phyloP scores from a whole-genome alignment of 2,329 filamentous ascomycete species.

The Arachnopeziza araneosa region DNA sequence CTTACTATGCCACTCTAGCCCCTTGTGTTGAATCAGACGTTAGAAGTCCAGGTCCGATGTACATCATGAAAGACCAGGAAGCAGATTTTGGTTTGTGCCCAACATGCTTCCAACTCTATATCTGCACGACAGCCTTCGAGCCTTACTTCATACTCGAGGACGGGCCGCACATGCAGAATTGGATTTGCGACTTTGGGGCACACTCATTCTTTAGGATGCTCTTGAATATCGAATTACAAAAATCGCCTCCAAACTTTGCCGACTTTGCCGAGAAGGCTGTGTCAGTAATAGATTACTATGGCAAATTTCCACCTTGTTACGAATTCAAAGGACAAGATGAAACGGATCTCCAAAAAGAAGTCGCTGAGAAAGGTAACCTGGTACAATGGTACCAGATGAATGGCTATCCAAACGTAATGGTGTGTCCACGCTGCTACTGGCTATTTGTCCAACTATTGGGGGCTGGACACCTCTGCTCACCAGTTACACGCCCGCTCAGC shows the following conservation, averaged over 20 bases:
- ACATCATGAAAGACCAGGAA: not conserved
- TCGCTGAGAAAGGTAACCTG: not conserved
- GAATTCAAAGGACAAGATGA: constrained; percentile 4
- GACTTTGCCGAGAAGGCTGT: not conserved
- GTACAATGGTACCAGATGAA: constrained; percentile 11
- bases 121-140: not conserved
- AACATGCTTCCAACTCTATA: not conserved
- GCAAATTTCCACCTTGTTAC: not conserved
- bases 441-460: constrained; percentile 2
- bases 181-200: not conserved
- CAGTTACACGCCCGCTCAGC: constrained; percentile 4
- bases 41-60: not conserved
- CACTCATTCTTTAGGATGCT: not conserved
- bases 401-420: constrained; percentile 7
- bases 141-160: not conserved
- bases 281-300: not conserved
- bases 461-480: constrained; percentile 6
- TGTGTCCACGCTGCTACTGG: constrained; percentile 11
- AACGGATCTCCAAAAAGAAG: constrained; percentile 2
- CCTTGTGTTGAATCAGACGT: not conserved
- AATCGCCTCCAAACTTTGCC: not conserved
- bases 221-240: not conserved
- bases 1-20: not conserved
- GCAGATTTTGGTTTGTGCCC: not conserved
- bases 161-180: not conserved